These are phyloP conservation scores for Biancaea sappan DNA, from an alignment of 306 rosid species.

Conservation along the genomic window DNA sequence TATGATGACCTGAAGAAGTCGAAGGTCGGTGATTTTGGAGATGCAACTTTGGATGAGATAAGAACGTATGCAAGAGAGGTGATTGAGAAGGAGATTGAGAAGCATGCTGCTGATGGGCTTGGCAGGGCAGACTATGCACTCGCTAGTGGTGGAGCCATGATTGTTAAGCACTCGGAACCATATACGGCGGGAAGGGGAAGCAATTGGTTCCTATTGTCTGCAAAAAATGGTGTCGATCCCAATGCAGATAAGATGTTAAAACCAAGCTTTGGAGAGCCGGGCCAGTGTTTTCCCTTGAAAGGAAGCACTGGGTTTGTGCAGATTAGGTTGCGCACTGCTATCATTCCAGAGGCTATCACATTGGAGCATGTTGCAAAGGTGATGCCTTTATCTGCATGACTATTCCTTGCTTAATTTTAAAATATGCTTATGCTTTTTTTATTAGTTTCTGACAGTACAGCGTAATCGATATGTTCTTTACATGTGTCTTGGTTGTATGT, in stretches of 20 bases:
- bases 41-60: slow-evolving; percentile 68
- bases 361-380: slow-evolving; percentile 98
- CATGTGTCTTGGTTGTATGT: background rate
- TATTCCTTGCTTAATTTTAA: background rate
- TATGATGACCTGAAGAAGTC: slow-evolving; percentile 53
- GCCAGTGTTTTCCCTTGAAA: slow-evolving; percentile 88
- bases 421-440: background rate
- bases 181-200: slow-evolving; percentile 40
- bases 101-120: slow-evolving; percentile 91
- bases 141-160: slow-evolving; percentile 63
- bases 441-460: background rate
- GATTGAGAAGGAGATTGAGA: slow-evolving; percentile 79
- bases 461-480: background rate
- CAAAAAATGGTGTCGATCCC: slow-evolving; percentile 48
- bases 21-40: slow-evolving; percentile 44
- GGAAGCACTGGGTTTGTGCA: slow-evolving; percentile 81
- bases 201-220: slow-evolving; percentile 51
- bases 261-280: slow-evolving; percentile 97
- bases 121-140: slow-evolving; percentile 85
- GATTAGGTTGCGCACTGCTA: slow-evolving; percentile 74
- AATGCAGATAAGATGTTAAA: slow-evolving; percentile 76
- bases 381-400: background rate
- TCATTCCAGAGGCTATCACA: slow-evolving; percentile 87
- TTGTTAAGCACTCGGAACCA: slow-evolving; percentile 76
- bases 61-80: slow-evolving; percentile 69